These are phyloP conservation scores for Coemansia guatemalensis DNA, from an alignment of 192 early-diverging fungal genomes.

Conservation along the genomic window DNA sequence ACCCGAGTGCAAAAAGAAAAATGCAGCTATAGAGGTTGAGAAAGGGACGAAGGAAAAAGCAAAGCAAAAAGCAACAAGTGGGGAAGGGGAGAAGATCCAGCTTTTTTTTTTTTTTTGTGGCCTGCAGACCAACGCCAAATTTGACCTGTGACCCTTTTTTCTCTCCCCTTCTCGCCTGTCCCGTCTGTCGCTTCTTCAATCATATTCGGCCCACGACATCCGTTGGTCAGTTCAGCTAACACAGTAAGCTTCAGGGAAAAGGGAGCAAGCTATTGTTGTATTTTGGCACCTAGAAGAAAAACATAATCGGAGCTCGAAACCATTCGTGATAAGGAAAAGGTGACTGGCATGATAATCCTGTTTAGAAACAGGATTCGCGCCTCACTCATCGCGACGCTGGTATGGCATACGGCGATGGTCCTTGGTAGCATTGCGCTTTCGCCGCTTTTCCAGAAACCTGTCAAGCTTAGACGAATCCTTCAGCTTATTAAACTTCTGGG, in stretches of 20 bases:
- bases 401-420: conserved; percentile 72
- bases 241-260: neutral
- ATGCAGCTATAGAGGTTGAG: neutral
- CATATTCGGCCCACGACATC: neutral
- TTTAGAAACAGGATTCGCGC: neutral
- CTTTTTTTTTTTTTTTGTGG: neutral
- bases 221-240: neutral
- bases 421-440: conserved; percentile 91
- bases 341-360: neutral
- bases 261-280: neutral
- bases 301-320: neutral
- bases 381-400: conserved; percentile 47
- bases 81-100: neutral
- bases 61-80: neutral
- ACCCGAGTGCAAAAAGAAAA: neutral
- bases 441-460: conserved; percentile 84
- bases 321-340: neutral
- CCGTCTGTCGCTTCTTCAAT: neutral
- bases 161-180: too few relatives aligned
- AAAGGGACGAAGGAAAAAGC: neutral
- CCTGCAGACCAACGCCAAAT: neutral
- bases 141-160: neutral
- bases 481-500: conserved; percentile 81
- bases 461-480: conserved; percentile 74
- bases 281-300: neutral